Evolutionary conservation across 352 stramenopile genomes (phyloP).

Genomic region (Phytophthora agathidicida): DNA sequence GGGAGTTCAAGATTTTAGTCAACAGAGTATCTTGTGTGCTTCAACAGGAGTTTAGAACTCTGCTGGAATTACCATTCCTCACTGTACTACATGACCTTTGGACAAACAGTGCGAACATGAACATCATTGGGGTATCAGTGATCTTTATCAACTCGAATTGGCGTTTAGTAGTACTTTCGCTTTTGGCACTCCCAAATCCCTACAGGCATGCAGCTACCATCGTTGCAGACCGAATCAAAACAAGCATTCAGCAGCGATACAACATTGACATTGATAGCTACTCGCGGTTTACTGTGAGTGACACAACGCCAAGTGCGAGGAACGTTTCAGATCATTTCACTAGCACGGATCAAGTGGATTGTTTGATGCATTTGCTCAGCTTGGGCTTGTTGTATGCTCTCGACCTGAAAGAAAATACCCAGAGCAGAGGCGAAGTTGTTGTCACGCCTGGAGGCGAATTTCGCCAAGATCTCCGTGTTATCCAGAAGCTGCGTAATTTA

Average conservation of each 20-base stretch:
- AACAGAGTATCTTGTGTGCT: neutral
- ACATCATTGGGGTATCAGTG: conserved; percentile 1
- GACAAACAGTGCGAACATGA: conserved; percentile 8
- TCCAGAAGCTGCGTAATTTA: conserved; percentile 5
- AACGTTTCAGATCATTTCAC: conserved; percentile 8
- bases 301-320: neutral
- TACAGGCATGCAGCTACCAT: neutral
- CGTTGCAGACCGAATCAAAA: neutral
- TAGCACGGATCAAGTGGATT: conserved; percentile 10
- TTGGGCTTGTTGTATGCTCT: conserved; percentile 4
- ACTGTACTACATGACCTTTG: conserved; percentile 6
- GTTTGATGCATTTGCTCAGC: conserved; percentile 11
- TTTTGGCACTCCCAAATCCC: conserved; percentile 2
- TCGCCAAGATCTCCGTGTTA: neutral
- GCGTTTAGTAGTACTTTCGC: neutral
- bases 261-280: conserved; percentile 2
- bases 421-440: neutral
- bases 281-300: conserved; percentile 6
- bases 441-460: conserved; percentile 1
- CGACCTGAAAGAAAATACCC: conserved; percentile 6
- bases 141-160: conserved; percentile 10
- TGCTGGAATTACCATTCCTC: neutral
- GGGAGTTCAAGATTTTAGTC: neutral
- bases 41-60: neutral
- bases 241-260: neutral